Percentiles rank a stretch among this genome's conserved stretches.
Conservation (phyloP, 352 stramenopile species). For the Globisporangium echinulatum region DNA sequence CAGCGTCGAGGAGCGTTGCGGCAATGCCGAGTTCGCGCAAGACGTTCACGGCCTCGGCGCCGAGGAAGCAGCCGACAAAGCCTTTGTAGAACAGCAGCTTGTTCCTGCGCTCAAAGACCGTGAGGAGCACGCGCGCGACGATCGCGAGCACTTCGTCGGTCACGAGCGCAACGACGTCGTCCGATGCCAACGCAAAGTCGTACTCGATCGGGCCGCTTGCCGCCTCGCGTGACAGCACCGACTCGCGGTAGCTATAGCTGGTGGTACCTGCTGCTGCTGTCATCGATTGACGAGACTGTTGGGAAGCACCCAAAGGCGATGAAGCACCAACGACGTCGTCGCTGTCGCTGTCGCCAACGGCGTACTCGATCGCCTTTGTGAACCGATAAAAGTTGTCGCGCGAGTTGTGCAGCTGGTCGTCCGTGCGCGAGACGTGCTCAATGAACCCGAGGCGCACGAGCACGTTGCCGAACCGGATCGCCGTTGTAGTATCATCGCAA, state of each 20-base stretch:
- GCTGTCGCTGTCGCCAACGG: neutral
- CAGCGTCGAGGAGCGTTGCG: slow-evolving; percentile 63
- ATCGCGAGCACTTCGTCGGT: slow-evolving; percentile 72
- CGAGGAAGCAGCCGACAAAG: slow-evolving; percentile 74
- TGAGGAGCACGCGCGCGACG: slow-evolving; percentile 62
- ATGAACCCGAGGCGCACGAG: slow-evolving; percentile 78
- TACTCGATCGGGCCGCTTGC: slow-evolving; percentile 45
- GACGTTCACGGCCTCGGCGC: slow-evolving; percentile 77
- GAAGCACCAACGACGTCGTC: slow-evolving; percentile 18
- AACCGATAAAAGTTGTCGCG: slow-evolving; percentile 86
- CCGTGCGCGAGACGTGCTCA: slow-evolving; percentile 70
- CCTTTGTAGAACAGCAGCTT: slow-evolving; percentile 87
- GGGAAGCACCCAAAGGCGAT: neutral
- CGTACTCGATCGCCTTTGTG: slow-evolving; percentile 56
- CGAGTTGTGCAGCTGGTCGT: slow-evolving; percentile 76
- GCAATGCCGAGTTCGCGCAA: slow-evolving; percentile 72
- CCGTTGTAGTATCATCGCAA: slow-evolving; percentile 63
- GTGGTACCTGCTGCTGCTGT: slow-evolving; percentile 23
- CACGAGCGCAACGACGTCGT: slow-evolving; percentile 76
- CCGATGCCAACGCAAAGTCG: slow-evolving; percentile 64
- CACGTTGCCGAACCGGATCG: slow-evolving; percentile 68
- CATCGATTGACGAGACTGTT: slow-evolving; percentile 37
- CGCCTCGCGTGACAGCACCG: slow-evolving; percentile 58
- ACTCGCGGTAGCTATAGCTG: slow-evolving; percentile 56
- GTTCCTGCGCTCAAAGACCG: slow-evolving; percentile 84